Conservation (phyloP, 352 stramenopile genomes). For the Phytophthora pseudosyringae region DNA sequence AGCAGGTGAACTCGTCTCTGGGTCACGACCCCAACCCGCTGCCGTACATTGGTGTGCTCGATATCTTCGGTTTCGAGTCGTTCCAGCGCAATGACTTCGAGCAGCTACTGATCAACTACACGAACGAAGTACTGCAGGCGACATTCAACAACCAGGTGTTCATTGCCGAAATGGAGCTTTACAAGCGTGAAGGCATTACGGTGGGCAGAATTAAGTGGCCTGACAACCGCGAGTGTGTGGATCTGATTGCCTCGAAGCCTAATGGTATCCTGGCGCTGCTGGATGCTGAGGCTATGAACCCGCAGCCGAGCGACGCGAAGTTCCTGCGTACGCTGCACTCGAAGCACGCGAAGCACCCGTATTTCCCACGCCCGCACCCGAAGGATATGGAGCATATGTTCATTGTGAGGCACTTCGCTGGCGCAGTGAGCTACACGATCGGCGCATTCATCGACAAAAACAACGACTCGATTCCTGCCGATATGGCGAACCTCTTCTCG, state of each 20-base stretch:
- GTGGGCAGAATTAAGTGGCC: conserved; percentile 91
- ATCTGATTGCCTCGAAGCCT: conserved; percentile 86
- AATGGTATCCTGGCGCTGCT: conserved; percentile 84
- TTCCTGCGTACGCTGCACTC: conserved; percentile 86
- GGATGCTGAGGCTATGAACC: conserved; percentile 91
- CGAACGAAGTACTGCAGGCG: conserved; percentile 88
- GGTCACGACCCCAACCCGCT: conserved; percentile 78
- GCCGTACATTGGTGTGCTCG: conserved; percentile 91
- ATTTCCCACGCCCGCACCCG: conserved; percentile 85
- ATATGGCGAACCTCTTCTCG: conserved; percentile 86
- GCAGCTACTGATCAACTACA: conserved; percentile 92
- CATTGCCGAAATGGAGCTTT: conserved; percentile 90
- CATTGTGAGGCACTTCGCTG: conserved; percentile 91
- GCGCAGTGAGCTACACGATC: conserved; percentile 90
- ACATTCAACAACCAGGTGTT: conserved; percentile 93
- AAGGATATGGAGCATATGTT: conserved; percentile 93
- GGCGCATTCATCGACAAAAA: conserved; percentile 93
- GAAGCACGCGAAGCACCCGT: conserved; percentile 84
- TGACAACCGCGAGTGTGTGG: conserved; percentile 92
- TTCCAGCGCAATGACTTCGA: conserved; percentile 93
- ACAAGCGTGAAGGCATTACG: conserved; percentile 91
- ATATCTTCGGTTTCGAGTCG: conserved; percentile 93
- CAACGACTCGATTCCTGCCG: conserved; percentile 88
- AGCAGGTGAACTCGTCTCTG: conserved; percentile 90
- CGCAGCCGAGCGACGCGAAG: conserved; percentile 90